Base-by-base conservation (phyloP, 805 yeast genomes). In the Yarrowia osloensis region DNA sequence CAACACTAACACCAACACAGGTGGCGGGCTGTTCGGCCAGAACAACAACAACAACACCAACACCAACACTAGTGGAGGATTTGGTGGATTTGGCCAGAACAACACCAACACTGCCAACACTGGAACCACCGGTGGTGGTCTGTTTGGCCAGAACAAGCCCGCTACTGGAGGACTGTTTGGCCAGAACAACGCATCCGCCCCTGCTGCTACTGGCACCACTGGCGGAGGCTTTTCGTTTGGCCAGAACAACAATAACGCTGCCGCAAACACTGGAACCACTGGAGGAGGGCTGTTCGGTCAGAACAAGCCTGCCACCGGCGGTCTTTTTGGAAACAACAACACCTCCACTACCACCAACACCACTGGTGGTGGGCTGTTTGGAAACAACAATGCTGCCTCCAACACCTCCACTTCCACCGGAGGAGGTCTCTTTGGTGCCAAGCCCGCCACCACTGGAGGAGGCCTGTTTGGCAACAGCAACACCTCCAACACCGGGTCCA, bases 141-240 rank as follows among this genome's bases (percentile, higher is more conserved):
- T 70, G 15, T 70, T 70, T 42, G 72, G 72, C 26, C 52, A 50
- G 35, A 47, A 35, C 61, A 63, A 63, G 37, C 67, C 72, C 17
- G 67, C 67, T 13, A 57, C 71, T 39, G 70, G 71, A 33, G 73
- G 74, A 1, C 29, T 70, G 55, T 73, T 73, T 66, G 75, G 74
- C 22, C n/a, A n/a, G n/a, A 49, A 46, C 54, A 61, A 49, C 17
- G 40, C 66, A 7, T 29, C 69, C 6, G 52, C 40, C 26, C 13
- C 57, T 17, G 37, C 63, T 8, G 31, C 67, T 29, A 54, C 63
- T 46, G 68, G 68, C 13, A 70, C 68, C 39, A 47, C 73, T 26
- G 69, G 74, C 6, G 72, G 73, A 9, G 78, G 81, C 2, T 68
- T 76, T 8, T 57, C 63, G 28, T 79, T 79, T 68, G 81, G 81